Base-by-base conservation (phyloP, 257 asterid genomes). In the Nicotiana paniculata region DNA sequence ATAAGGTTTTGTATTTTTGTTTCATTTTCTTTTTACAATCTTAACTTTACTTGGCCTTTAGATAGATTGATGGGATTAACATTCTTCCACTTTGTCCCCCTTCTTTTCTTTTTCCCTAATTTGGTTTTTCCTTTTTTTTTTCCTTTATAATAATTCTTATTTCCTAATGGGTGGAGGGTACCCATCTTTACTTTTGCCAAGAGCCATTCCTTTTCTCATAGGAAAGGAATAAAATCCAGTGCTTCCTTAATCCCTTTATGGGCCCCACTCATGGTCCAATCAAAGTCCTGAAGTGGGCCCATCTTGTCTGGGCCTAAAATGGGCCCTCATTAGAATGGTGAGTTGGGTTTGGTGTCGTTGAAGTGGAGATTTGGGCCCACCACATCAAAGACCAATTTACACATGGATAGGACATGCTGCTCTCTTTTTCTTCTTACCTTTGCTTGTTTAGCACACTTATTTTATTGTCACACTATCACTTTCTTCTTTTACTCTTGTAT, bases 71-170 rank as follows among this genome's bases (percentile, higher is more conserved):
- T 92, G 89, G 89, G 84, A 90, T 85, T 81, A 92, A 90, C 92
- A 91, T 93, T 90, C 98, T 85, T 88, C 91, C 97, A 90, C 92
- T 92, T 90, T 93, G 95, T 91, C 95, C 88, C 95, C 91, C 75
- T 82, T 58, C 16, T 32, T 30, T 35, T 35, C 1, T 65, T 62
- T 82, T 81, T 77, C 18, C 67, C 79, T 68, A 65, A 28, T 54
- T 76, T 53, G 55, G 35, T 76, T 39, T 69, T 81, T 18, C 74
- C 46, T 83, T 48, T 55, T 77, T 59, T 70, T 69, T 4, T 1
- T 76, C 18, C 51, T 79, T 77, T 81, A 79, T 43, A 9, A 43
- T 43, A 43, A 9, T 43, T 9, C 51, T 3, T 43, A 43, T 43
- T 9, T 77, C 65, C 82, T 77, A 75, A 59, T 86, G 85, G 90